These are phyloP conservation scores for Haematococcus sp. DNA, from an alignment of 139 green algal species.

Conservation along the genomic window DNA sequence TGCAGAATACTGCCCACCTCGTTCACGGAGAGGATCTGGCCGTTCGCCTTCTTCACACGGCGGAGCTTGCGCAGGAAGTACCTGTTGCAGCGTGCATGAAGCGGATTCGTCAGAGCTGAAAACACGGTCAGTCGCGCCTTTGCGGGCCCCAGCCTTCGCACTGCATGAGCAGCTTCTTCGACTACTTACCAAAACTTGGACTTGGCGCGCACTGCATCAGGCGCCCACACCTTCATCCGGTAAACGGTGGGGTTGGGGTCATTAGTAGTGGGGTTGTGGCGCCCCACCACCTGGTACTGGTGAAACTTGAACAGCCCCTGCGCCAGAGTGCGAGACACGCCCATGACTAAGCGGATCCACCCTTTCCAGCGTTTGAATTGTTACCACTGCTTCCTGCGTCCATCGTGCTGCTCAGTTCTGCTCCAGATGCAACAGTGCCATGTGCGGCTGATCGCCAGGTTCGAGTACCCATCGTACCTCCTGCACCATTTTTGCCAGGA, in stretches of 20 bases:
- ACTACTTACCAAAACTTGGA: constrained; percentile 96
- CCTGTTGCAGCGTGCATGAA: constrained; percentile 54
- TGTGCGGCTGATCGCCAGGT: not conserved
- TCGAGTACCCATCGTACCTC: not conserved
- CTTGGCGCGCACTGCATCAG: constrained; percentile 88
- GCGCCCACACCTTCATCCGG: constrained; percentile 99
- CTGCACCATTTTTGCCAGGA: constrained; percentile 4
- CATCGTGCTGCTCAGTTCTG: too few species aligned
- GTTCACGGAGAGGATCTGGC: constrained; percentile 94
- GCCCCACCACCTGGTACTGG: constrained; percentile 99
- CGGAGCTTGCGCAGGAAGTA: constrained; percentile 97
- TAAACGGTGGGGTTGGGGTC: constrained; percentile 89
- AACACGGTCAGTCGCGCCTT: not conserved
- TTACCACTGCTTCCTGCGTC: too few species aligned
- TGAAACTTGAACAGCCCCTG: constrained; percentile 90
- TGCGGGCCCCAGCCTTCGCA: not conserved
- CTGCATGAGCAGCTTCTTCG: too few species aligned
- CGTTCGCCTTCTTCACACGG: constrained; percentile 99
- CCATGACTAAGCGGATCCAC: not conserved
- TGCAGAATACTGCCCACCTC: constrained; percentile 84
- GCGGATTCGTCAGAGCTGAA: too few species aligned
- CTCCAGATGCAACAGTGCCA: not conserved
- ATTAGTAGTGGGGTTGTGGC: constrained; percentile 88
- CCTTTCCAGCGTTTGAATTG: too few species aligned
- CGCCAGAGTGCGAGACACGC: not conserved